Evolutionary conservation across 2,329 filamentous ascomycete species (phyloP).

Genomic region (Epichloe festucae): DNA sequence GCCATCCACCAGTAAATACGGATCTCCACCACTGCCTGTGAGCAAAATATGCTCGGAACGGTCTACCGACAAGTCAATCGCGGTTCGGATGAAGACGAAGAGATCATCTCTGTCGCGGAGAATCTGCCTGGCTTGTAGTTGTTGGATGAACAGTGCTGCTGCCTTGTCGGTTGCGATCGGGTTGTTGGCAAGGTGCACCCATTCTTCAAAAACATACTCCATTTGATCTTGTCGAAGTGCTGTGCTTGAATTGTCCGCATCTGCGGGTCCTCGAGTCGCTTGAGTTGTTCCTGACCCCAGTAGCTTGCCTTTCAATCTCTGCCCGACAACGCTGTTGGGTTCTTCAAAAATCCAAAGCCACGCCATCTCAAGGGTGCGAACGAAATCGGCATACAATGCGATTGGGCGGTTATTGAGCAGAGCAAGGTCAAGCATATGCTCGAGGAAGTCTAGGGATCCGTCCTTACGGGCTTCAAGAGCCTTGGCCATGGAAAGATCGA

Average conservation of each 20-base stretch:
- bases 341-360: slow-evolving; percentile 73
- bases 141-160: slow-evolving; percentile 64
- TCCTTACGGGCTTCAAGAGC: slow-evolving; percentile 59
- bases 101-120: slow-evolving; percentile 66
- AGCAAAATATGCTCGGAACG: slow-evolving; percentile 62
- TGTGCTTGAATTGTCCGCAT: slow-evolving; percentile 30
- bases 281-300: slow-evolving; percentile 27
- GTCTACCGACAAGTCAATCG: slow-evolving; percentile 66
- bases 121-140: slow-evolving; percentile 63
- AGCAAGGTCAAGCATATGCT: slow-evolving; percentile 63
- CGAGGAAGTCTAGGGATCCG: slow-evolving; percentile 65
- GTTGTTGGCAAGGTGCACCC: slow-evolving; percentile 72
- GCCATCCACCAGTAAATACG: slow-evolving; percentile 57
- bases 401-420: slow-evolving; percentile 66
- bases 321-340: slow-evolving; percentile 47
- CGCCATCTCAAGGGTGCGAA: slow-evolving; percentile 66
- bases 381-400: slow-evolving; percentile 74
- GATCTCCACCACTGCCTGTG: slow-evolving; percentile 44
- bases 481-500: slow-evolving; percentile 61
- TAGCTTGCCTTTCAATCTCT: slow-evolving; percentile 57
- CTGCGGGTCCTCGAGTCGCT: slow-evolving; percentile 31
- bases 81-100: slow-evolving; percentile 64
- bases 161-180: slow-evolving; percentile 62
- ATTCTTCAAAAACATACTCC: slow-evolving; percentile 93
- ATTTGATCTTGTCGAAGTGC: slow-evolving; percentile 64